Base-by-base conservation (phyloP, 257 asterid genomes). In the Solanum piurae region DNA sequence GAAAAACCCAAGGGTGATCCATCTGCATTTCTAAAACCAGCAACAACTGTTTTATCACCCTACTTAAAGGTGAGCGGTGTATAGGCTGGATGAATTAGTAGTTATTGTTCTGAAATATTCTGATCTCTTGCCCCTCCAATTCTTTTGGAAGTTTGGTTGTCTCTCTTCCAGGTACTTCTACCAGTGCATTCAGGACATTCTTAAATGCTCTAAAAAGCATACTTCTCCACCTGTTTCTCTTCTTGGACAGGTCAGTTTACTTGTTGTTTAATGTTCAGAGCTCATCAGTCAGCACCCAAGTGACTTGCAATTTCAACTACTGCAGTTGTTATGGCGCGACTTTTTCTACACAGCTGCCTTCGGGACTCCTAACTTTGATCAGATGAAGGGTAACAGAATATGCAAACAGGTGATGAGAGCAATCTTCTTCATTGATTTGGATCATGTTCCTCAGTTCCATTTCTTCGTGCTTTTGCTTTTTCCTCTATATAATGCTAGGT, bases 1-100 rank as follows among this genome's bases (percentile, higher is more conserved):
- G 99, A 97, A 94, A 97, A 97, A 89, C 99, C 99, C 85, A 95
- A 95, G 93, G 98, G 98, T 55, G 97, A 95, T 92, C 99, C 99
- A 60, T 92, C 98, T 89, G 92, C 96, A 80, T 95, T 94, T 92
- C 87, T 94, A 83, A 93, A 91, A 88, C 99, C 99, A 72, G 98
- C 98, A 74, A 95, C 99, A 34, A 97, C 98, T 37, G 98, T 95
- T 85, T 89, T 97, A 86, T 95, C 98, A 77, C 98, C 99, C 42
- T 95, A 97, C 90, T 89, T 97, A 91, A 97, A 97, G 93, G 99
- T 97, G 92, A 88, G 97, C 88, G 55, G 36, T 38, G 31, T 27
- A 20, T 38, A 62, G 66, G 58, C 60, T 18, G 20, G 84, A 52
- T 46, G 36, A 69, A 76, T 62, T 69, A 83, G 85, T 23, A 9